Evolutionary conservation across 208 protist genomes (phyloP), one percentile per base, ranked within the genome.

Genomic region (Acanthamoeba royreba): DNA sequence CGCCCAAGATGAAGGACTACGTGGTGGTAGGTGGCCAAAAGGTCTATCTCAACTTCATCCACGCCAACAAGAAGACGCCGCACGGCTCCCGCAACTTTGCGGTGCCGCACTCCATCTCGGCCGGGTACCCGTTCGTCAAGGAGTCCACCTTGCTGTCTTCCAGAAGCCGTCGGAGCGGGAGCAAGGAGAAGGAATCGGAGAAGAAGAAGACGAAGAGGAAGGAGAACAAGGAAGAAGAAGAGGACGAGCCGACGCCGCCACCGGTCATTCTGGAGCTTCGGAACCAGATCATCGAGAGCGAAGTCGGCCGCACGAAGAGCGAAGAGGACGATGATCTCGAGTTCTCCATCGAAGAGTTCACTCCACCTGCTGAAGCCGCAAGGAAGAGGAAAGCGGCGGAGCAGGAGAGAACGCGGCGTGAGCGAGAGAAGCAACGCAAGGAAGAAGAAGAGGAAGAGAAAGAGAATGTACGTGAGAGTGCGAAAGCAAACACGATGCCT

Each of bases 11-110:
- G 66, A 77, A 22, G 15, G 66, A 77, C 28, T 77, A 77, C 66
- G 66, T 77, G 38, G 35, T 77, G 33, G 66, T 77, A 22, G 66
- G 33, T 7, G 66, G 66, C 5, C 66, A 77, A 40, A 77, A 77
- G 17, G 66, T 77, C 66, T 77, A 77, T 77, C 66, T 77, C 66
- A 77, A 77, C 66, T 77, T 77, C 66, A 77, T 77, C 66, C 66
- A 77, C 35, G 66, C 66, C 38, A 42, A 45, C n/a, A n/a, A n/a
- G n/a, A n/a, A n/a, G n/a, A n/a, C n/a, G n/a, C n/a, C n/a, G n/a
- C n/a, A n/a, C n/a, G n/a, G n/a, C n/a, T n/a, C n/a, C n/a, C n/a
- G n/a, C n/a, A n/a, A n/a, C n/a, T n/a, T n/a, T n/a, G n/a, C n/a
- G n/a, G 66, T 40, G 66, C 4, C 66, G 45, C n/a, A 77, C 40